Evolutionary conservation across 805 yeast species (phyloP).

Genomic region (Pichia scutulata): DNA sequence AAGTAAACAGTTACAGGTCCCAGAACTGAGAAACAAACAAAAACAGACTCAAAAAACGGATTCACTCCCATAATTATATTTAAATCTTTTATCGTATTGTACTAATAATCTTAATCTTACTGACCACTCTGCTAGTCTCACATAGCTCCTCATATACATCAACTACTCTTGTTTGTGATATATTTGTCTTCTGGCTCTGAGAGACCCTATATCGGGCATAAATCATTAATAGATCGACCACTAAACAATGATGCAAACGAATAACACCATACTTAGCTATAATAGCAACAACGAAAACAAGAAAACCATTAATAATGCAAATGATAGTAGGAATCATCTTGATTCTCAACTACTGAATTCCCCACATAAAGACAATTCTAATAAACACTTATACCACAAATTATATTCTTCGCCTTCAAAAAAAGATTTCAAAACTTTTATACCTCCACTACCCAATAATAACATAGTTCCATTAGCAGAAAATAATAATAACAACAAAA

Average conservation of each 20-base stretch:
- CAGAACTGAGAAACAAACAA: background rate
- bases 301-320: background rate
- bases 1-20: background rate
- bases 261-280: background rate
- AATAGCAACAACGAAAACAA: background rate
- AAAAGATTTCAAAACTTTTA: background rate
- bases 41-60: background rate
- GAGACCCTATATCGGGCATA: background rate
- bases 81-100: no score
- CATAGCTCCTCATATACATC: background rate
- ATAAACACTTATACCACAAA: slow-evolving; percentile 9
- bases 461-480: background rate
- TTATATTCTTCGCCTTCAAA: slow-evolving; percentile 9
- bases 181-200: background rate
- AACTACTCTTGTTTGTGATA: background rate
- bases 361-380: background rate
- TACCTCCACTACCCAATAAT: background rate
- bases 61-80: background rate
- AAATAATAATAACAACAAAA: background rate
- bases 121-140: background rate
- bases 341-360: background rate
- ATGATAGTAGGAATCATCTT: background rate
- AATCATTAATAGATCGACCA: no score
- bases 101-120: background rate
- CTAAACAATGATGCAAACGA: background rate